phyloP scores from a whole-genome alignment of 768 basidiomycete species.

The Lactarius akahatsu region DNA sequence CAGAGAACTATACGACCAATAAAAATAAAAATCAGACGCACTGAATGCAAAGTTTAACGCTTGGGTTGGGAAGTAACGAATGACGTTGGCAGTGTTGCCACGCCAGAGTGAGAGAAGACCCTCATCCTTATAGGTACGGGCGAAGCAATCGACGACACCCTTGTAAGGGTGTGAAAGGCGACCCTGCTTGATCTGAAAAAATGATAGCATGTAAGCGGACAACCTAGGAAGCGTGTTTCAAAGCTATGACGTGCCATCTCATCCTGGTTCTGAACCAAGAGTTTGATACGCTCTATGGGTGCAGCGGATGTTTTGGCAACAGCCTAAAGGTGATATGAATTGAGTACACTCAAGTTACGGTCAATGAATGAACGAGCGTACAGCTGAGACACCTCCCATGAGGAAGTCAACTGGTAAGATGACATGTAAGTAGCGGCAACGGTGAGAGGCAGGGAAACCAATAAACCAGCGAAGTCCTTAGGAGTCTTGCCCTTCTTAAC shows the following conservation, averaged over 20 bases:
- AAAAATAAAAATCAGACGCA: slow-evolving; percentile 45
- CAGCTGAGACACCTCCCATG: slow-evolving; percentile 95
- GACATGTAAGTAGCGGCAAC: slow-evolving; percentile 37
- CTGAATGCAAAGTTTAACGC: slow-evolving; percentile 99
- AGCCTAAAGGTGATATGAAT: slow-evolving; percentile 53
- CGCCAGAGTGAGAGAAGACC: slow-evolving; percentile 95
- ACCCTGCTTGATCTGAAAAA: slow-evolving; percentile 91
- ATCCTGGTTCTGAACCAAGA: slow-evolving; percentile 98
- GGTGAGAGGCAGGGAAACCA: slow-evolving; percentile 16
- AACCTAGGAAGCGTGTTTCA: slow-evolving; percentile 14
- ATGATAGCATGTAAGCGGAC: background rate
- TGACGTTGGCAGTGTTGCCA: slow-evolving; percentile 99
- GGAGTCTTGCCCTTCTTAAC: slow-evolving; percentile 82
- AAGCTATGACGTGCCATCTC: slow-evolving; percentile 77
- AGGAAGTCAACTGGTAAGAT: slow-evolving; percentile 74
- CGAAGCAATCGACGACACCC: slow-evolving; percentile 90
- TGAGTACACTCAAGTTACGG: background rate
- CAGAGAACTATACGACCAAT: slow-evolving; percentile 17
- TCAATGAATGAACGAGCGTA: slow-evolving; percentile 40
- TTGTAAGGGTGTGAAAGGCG: slow-evolving; percentile 96
- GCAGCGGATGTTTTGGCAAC: slow-evolving; percentile 99
- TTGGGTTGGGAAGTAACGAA: slow-evolving; percentile 99
- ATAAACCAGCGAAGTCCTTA: slow-evolving; percentile 84
- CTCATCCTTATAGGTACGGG: slow-evolving; percentile 91
- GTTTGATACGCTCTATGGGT: slow-evolving; percentile 99